These are phyloP conservation scores for Rhytidiadelphus loreus DNA, from an alignment of 225 moss, liverwort and hornwort genomes.

Conservation along the genomic window DNA sequence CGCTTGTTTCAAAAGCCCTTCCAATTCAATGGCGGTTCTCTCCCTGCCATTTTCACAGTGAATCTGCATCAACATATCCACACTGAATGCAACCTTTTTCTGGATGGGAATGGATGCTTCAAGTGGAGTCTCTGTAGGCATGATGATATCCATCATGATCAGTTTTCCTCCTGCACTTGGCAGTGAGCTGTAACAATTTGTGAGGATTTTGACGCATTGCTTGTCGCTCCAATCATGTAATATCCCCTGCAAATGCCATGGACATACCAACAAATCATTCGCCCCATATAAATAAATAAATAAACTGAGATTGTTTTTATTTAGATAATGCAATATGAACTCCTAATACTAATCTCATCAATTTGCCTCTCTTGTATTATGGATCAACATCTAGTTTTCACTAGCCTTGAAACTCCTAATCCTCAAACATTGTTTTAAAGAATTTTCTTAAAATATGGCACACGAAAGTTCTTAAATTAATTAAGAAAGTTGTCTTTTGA, in stretches of 20 bases:
- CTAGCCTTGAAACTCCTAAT: background rate
- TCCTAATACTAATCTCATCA: background rate
- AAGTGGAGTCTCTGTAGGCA: background rate
- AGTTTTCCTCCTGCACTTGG: background rate
- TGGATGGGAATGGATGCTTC: background rate
- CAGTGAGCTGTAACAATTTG: background rate
- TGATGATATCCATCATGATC: background rate
- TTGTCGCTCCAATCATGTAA: background rate
- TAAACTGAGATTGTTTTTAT: too few species aligned
- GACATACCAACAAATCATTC: background rate
- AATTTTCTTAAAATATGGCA: background rate
- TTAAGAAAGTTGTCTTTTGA: background rate
- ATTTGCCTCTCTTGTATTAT: background rate
- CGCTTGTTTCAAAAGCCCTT: background rate
- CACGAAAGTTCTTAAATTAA: background rate
- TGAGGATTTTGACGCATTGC: background rate
- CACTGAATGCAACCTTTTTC: rapidly evolving
- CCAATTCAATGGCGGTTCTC: background rate
- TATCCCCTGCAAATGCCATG: background rate
- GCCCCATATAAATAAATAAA: background rate
- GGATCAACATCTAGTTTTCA: background rate
- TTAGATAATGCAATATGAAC: background rate
- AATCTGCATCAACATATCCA: background rate
- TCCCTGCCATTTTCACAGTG: background rate
- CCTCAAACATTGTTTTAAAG: background rate